These are phyloP conservation scores for Vitis rotundifolia DNA, from an alignment of 164 flowering plant genomes.

Conservation along the genomic window DNA sequence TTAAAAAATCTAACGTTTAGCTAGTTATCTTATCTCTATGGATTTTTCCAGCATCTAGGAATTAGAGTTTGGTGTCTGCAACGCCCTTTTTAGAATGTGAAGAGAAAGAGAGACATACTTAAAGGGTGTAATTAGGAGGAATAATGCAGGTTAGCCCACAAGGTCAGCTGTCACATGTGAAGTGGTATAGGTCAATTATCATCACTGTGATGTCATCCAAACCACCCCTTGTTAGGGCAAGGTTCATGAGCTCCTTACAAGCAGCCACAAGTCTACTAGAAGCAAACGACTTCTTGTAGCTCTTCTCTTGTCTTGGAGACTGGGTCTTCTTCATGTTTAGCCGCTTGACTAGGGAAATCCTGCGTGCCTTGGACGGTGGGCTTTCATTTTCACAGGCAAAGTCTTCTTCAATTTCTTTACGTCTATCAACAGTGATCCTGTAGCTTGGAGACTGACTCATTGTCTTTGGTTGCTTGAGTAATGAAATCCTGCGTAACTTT, in stretches of 20 bases:
- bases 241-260: slow-evolving; percentile 69
- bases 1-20: no score
- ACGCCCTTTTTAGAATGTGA: no score
- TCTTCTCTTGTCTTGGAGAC: slow-evolving; percentile 28
- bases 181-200: slow-evolving; percentile 64
- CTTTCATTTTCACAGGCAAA: slow-evolving; percentile 32
- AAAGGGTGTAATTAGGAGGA: no score
- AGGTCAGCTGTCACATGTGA: slow-evolving; percentile 29
- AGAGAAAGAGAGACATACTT: no score
- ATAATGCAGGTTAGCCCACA: no score
- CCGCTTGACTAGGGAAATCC: slow-evolving; percentile 34
- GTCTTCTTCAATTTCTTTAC: slow-evolving; percentile 22
- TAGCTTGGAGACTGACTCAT: slow-evolving; percentile 17
- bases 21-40: no score
- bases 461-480: slow-evolving; percentile 32
- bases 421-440: slow-evolving; percentile 5
- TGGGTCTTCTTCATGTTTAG: slow-evolving; percentile 20
- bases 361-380: slow-evolving; percentile 49
- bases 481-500: slow-evolving; percentile 35
- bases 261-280: slow-evolving; percentile 40
- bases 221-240: slow-evolving; percentile 66
- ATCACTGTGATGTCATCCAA: slow-evolving; percentile 83
- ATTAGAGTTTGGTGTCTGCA: no score
- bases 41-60: no score
- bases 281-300: slow-evolving; percentile 14